These are phyloP conservation scores for Carex pumila DNA, from an alignment of 176 grass and related monocot genomes.

Conservation along the genomic window DNA sequence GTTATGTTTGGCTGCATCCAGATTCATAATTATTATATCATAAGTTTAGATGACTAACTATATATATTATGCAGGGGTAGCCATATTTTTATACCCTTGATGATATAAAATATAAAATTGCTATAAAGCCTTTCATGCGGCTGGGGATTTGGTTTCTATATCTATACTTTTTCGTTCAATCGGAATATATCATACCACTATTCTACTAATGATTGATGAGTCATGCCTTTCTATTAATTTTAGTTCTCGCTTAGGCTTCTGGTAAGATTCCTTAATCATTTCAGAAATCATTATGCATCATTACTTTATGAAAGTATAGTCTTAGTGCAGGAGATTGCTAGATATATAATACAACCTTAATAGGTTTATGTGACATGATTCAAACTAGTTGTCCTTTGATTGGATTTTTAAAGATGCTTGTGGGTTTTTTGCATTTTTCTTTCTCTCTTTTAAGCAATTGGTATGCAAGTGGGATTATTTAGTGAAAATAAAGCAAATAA, in stretches of 20 bases:
- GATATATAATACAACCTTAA: not conserved
- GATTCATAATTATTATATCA: not conserved
- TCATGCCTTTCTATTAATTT: not conserved
- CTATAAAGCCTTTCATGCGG: conserved; percentile 2
- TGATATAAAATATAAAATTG: not conserved
- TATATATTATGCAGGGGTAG: not conserved
- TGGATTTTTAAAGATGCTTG: not conserved
- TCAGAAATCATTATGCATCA: conserved; percentile 1
- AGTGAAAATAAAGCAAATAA: conserved; percentile 2
- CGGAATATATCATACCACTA: not conserved
- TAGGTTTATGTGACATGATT: not conserved
- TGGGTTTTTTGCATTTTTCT: not conserved
- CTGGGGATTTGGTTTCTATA: too few relatives aligned
- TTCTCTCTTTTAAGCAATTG: not conserved
- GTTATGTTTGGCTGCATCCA: not conserved
- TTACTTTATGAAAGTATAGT: not conserved
- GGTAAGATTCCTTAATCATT: conserved; percentile 16
- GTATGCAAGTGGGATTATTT: not conserved
- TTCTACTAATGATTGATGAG: conserved; percentile 9
- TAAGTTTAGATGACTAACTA: not conserved
- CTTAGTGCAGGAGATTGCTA: not conserved
- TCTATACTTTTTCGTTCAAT: not conserved
- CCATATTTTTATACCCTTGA: not conserved
- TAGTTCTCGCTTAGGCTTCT: not conserved
- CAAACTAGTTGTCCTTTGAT: not conserved